Evolutionary conservation across 2,329 filamentous ascomycete species (phyloP).

Genomic region (Aspergillus ibericus): DNA sequence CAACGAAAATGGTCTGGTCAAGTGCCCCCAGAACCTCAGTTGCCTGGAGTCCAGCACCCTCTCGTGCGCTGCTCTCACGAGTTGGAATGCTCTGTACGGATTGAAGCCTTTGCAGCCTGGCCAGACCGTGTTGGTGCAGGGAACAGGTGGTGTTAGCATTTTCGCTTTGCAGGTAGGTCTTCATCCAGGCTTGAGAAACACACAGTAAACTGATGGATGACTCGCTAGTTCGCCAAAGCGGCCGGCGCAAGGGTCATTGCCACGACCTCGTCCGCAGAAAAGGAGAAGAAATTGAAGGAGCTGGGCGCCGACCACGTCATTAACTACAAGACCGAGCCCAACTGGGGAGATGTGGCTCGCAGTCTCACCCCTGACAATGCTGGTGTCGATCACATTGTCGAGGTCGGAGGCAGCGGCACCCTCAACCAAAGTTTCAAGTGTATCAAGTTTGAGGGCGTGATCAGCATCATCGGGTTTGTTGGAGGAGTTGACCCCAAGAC

Average conservation of each 20-base stretch:
- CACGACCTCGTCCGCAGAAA: slow-evolving; percentile 58
- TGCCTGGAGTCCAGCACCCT: slow-evolving; percentile 58
- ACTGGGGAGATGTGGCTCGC: slow-evolving; percentile 62
- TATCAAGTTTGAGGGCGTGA: slow-evolving; percentile 56
- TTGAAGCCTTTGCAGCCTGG: slow-evolving; percentile 55
- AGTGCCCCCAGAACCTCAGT: slow-evolving; percentile 57
- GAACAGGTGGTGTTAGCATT: slow-evolving; percentile 61
- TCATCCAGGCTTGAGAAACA: neutral
- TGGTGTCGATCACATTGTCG: slow-evolving; percentile 64
- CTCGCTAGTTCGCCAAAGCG: slow-evolving; percentile 49
- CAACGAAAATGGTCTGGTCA: slow-evolving; percentile 66
- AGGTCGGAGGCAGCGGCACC: slow-evolving; percentile 66
- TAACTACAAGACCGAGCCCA: slow-evolving; percentile 59
- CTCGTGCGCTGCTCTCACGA: slow-evolving; percentile 62
- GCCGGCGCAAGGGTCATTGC: slow-evolving; percentile 57
- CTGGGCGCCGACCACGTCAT: slow-evolving; percentile 61
- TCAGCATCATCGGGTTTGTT: slow-evolving; percentile 60
- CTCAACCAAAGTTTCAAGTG: slow-evolving; percentile 58
- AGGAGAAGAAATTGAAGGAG: slow-evolving; percentile 53
- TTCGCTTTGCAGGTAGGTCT: slow-evolving; percentile 52
- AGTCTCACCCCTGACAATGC: slow-evolving; percentile 48
- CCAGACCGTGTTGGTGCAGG: slow-evolving; percentile 59
- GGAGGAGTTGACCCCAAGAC: slow-evolving; percentile 48
- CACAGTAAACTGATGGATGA: neutral
- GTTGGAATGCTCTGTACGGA: slow-evolving; percentile 67